Conservation (phyloP, 371 early-diverging fungal species). For the Mucor saturninus region DNA sequence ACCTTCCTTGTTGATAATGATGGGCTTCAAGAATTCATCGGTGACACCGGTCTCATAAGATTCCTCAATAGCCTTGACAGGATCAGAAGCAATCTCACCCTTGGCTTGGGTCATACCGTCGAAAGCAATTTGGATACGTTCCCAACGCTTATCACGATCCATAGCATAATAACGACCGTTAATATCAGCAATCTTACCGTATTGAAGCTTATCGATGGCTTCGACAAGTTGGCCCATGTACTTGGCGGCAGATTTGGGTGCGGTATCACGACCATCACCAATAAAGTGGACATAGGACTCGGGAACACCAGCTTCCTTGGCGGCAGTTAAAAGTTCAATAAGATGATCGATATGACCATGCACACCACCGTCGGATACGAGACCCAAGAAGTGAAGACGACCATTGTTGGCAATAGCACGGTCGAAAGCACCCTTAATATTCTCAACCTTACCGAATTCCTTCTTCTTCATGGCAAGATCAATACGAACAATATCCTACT, state of each 20-base stretch:
- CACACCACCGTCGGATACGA: constrained; percentile 99
- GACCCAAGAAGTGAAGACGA: constrained; percentile 95
- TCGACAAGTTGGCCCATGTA: constrained; percentile 79
- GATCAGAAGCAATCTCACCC: constrained; percentile 78
- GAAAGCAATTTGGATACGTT: constrained; percentile 93
- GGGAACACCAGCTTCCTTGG: constrained; percentile 86
- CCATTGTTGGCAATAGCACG: constrained; percentile 85
- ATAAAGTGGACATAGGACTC: constrained; percentile 96
- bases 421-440: constrained; percentile 84
- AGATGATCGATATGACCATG: constrained; percentile 98
- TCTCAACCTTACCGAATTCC: constrained; percentile 71
- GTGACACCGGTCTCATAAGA: constrained; percentile 88
- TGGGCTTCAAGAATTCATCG: constrained; percentile 99
- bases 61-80: constrained; percentile 78
- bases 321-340: constrained; percentile 79
- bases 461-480: constrained; percentile 89
- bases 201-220: constrained; percentile 64
- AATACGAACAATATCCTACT: constrained; percentile 95
- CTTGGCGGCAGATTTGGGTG: constrained; percentile 83
- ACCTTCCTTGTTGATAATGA: constrained; percentile 82
- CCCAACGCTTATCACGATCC: constrained; percentile 99
- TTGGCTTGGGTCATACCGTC: constrained; percentile 86
- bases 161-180: constrained; percentile 99
- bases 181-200: constrained; percentile 92
- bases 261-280: constrained; percentile 99